Conservation (phyloP, 2,329 filamentous ascomycete genomes). For the Metarhizium humberi region DNA sequence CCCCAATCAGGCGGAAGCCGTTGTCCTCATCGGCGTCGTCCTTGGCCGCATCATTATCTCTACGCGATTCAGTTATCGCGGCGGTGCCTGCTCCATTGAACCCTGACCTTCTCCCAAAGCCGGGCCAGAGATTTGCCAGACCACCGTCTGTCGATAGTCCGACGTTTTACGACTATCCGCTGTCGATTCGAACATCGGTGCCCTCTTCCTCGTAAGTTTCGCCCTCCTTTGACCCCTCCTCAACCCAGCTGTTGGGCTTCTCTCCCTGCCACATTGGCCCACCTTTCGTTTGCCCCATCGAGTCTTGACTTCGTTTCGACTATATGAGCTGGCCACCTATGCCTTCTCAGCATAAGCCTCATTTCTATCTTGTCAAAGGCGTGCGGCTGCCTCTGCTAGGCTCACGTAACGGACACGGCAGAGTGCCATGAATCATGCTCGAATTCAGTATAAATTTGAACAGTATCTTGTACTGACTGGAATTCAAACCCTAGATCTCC, state of each 20-base stretch:
- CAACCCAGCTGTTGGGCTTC: background rate
- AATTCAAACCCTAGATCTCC: slow-evolving; percentile 16
- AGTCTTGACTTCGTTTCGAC: background rate
- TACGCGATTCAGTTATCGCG: slow-evolving; percentile 4
- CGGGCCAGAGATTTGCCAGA: slow-evolving; percentile 45
- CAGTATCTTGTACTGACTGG: slow-evolving; percentile 15
- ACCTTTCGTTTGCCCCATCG: background rate
- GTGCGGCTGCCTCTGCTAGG: background rate
- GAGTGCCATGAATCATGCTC: background rate
- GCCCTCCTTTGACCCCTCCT: background rate
- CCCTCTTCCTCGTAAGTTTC: slow-evolving; percentile 18
- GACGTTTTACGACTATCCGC: slow-evolving; percentile 50
- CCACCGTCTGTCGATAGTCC: slow-evolving; percentile 50
- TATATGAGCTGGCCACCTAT: background rate
- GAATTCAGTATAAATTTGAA: background rate
- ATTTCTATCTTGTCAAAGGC: background rate
- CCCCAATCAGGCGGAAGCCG: slow-evolving; percentile 50
- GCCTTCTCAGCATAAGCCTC: background rate
- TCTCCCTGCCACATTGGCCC: background rate
- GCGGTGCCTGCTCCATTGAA: slow-evolving; percentile 17
- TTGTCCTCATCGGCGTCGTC: slow-evolving; percentile 46
- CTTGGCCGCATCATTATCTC: slow-evolving; percentile 29
- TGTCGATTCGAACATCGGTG: slow-evolving; percentile 11
- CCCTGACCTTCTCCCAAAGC: slow-evolving; percentile 30
- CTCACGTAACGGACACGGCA: background rate